These are phyloP conservation scores for Friedmanniomyces endolithicus DNA, from an alignment of 495 filamentous ascomycete genomes.

Conservation along the genomic window DNA sequence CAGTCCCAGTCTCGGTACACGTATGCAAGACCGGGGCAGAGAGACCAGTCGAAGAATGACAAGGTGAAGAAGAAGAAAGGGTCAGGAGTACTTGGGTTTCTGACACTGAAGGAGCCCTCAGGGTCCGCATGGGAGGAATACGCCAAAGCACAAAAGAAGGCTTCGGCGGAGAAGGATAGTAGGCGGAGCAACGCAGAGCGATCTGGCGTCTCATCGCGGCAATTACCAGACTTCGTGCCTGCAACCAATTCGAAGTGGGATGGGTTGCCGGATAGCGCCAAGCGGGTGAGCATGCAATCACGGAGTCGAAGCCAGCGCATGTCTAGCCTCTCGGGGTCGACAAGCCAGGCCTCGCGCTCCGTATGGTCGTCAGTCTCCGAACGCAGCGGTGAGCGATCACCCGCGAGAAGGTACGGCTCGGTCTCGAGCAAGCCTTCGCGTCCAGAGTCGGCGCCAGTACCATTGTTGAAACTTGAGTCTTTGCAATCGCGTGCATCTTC, in stretches of 20 bases:
- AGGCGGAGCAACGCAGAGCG: neutral
- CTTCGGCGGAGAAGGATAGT: constrained; percentile 23
- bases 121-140: constrained; percentile 26
- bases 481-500: neutral
- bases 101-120: constrained; percentile 32
- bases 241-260: constrained; percentile 42
- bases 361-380: neutral
- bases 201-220: constrained; percentile 30
- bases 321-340: constrained; percentile 1
- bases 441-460: neutral
- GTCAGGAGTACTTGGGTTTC: constrained; percentile 23
- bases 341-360: neutral
- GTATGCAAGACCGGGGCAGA: neutral
- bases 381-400: neutral
- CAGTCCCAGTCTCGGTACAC: neutral
- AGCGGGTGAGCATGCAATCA: constrained; percentile 13
- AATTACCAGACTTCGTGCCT: constrained; percentile 34
- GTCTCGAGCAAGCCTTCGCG: constrained; percentile 8
- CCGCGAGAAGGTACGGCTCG: constrained; percentile 2
- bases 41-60: neutral
- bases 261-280: constrained; percentile 32
- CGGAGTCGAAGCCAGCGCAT: neutral
- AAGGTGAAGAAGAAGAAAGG: constrained; percentile 24
- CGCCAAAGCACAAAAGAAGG: constrained; percentile 27
- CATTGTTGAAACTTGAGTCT: neutral